Base-by-base conservation (phyloP, 371 early-diverging fungal genomes). In the Rhizopus microsporus region DNA sequence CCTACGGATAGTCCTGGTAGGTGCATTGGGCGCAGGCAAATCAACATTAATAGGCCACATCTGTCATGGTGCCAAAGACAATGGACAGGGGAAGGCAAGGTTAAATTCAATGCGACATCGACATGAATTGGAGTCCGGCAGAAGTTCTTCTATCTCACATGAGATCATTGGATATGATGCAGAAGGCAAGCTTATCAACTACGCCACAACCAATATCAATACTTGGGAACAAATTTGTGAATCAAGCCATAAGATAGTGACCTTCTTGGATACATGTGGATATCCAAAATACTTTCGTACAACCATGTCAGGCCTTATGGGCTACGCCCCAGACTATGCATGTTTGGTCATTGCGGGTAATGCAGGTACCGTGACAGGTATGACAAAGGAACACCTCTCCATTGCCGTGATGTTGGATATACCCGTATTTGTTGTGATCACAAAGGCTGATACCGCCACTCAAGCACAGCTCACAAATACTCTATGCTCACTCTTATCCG, bases 191-290 rank as follows among this genome's bases (percentile, higher is more conserved):
- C 62, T 79, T 13, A 75, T 88, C 40, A 81, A 91, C 57, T 80
- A 79, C 53, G 80, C 77, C 47, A 70, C 83, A 5, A 86, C 80
- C 53, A 75, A 86, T 51, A 84, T 87, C 45, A 69, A 83, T 45
- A 86, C 85, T 0, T 93, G 94, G 94, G 91, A 93, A 59, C 87
- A 92, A 37, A 89, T 95, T 31, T 91, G 91, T 65, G 71, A 65
- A 23, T 62, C 71, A 4, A 88, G 93, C 7, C 83, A 82, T 46
- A 96, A 96, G 72, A 82, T 95, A 1, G 72, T 94, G 2, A 86
- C 89, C n/a, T 88, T 95, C 53, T 70, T 93, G 29, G 96, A 96
- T 61, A 82, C 93, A n/a, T 94, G 93, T 51, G 96, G 96, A 3
- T 93, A 93, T 70, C 88, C 92, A 29, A 91, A 91, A 60, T 96